Base-by-base conservation (phyloP, 2,329 filamentous ascomycete genomes). In the Alternaria ethzedia region DNA sequence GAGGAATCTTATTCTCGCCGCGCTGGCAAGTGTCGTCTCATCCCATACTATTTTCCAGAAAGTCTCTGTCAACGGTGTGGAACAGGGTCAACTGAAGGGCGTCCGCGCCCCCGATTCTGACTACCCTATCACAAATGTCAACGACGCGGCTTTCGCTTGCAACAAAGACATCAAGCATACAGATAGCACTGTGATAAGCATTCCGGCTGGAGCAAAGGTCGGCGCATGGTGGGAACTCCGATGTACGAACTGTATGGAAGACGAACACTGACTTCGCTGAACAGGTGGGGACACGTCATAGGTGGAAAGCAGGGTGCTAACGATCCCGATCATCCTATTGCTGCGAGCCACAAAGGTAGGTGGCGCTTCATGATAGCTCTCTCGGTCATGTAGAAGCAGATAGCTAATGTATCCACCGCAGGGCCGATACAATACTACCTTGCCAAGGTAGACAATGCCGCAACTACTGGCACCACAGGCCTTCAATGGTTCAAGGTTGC, bases 311-410 rank as follows among this genome's bases (percentile, higher is more conserved):
- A 86, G 72, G 80, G 79, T 65, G 57, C 83, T 49, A 80, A 80
- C 68, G 85, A 86, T 78, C 66, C 77, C 6, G 83, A 84, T 62
- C 76, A 85, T 70, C 83, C 82, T 8, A 85, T 85, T 65, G 83
- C 83, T 5, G 73, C 77, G 50, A 81, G 77, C 36, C 83, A 85
- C 68, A 84, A 84, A 73, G 82, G 82, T 78, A 20, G 47, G 70
- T 45, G n/a, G 45, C 21, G 17, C 21, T 43, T 30, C 23, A 30
- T 28, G 17, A 47, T 7, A 21, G 3, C 4, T 36, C 28, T 36
- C 23, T 8, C 23, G 49, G 11, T 21, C 17, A 11, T 8, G 15
- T 44, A 28, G 15, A 26, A 17, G 25, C n/a, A 25, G 21, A 21
- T 7, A 54, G 32, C 52, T 26, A 44, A 54, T 57, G 20, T 56